Evolutionary conservation across 148 eudicot genomes (phyloP).

Genomic region (Spergularia bocconei): DNA sequence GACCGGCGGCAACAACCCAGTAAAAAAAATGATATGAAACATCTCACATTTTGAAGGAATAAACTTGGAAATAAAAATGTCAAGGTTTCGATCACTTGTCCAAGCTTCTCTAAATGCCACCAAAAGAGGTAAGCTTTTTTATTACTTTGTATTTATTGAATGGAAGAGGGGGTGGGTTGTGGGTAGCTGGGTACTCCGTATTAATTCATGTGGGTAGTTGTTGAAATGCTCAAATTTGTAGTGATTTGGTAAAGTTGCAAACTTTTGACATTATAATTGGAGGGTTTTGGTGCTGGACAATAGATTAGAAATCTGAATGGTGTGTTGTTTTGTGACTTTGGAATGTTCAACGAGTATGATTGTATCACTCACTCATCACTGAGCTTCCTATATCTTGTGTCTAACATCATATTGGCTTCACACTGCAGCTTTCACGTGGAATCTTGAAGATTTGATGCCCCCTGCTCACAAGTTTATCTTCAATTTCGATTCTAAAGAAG

Average conservation of each 20-base stretch:
- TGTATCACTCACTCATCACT: no score
- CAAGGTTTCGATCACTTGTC: slow-evolving; percentile 66
- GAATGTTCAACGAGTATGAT: no score
- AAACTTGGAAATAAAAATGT: slow-evolving; percentile 38
- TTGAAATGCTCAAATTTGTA: neutral
- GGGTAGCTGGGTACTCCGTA: no score
- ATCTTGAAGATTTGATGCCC: slow-evolving; percentile 79
- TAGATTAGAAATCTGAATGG: neutral
- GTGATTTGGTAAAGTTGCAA: slow-evolving; percentile 13
- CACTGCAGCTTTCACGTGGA: slow-evolving; percentile 83
- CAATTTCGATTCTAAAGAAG: slow-evolving; percentile 76
- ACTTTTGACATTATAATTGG: neutral
- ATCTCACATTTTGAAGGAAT: neutral
- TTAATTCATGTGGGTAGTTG: neutral
- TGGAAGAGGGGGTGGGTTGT: no score
- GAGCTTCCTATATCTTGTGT: no score
- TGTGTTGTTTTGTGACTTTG: no score
- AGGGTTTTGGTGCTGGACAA: neutral
- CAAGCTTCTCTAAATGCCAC: slow-evolving; percentile 89
- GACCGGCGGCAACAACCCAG: neutral
- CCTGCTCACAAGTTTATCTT: slow-evolving; percentile 71
- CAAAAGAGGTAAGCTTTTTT: slow-evolving; percentile 55
- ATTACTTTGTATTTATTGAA: neutral
- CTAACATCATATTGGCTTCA: neutral
- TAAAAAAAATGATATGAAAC: neutral